Evolutionary conservation across 495 filamentous ascomycete genomes (phyloP), one percentile per base, ranked within the genome.

Genomic region (Chaetomium cochliodes): DNA sequence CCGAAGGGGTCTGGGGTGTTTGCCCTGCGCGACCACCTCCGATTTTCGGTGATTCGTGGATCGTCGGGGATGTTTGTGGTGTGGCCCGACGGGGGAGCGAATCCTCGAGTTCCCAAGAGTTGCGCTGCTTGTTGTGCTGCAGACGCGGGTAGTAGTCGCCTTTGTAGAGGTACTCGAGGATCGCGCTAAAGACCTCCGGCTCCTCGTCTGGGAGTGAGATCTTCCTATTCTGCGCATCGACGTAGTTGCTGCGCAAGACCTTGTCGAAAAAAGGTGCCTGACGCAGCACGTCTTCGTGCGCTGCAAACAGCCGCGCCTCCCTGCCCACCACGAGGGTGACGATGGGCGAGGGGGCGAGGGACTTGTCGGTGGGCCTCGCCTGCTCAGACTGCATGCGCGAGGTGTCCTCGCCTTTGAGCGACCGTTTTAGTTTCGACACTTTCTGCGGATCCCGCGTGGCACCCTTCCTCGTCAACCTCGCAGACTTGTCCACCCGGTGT

Each of bases 81-180:
- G 69, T 71, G 65, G 63, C 70, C 71, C 71, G 71, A 69, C 74
- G 74, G 57, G 66, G 67, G 55, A 77, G 77, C 72, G 77, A 73
- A 59, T 82, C 84, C 81, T 93, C 89, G 78, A 93, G 86, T 70
- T 88, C 82, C 88, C 89, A 92, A 61, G 83, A 80, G 71, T 86
- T 84, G 46, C 79, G 81, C 49, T 82, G 82, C 76, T 88, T 85
- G 77, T 89, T 89, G 75, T 90, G 88, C 28, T 87, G 68, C 57
- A 93, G 78, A 59, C 87, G 84, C 3, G 90, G 93, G 69, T 89
- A 93, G 79, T 97, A 97, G 78, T 96, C 92, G 80, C 92, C 84
- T 79, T 93, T 92, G 86, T 96, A 96, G 64, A 96, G 88, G 74
- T 91, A 96, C 74, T 96, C 92, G 69, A 97, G 88, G 41, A 97